Evolutionary conservation across 495 filamentous ascomycete genomes (phyloP).

Genomic region (Lophiotrema nucula): DNA sequence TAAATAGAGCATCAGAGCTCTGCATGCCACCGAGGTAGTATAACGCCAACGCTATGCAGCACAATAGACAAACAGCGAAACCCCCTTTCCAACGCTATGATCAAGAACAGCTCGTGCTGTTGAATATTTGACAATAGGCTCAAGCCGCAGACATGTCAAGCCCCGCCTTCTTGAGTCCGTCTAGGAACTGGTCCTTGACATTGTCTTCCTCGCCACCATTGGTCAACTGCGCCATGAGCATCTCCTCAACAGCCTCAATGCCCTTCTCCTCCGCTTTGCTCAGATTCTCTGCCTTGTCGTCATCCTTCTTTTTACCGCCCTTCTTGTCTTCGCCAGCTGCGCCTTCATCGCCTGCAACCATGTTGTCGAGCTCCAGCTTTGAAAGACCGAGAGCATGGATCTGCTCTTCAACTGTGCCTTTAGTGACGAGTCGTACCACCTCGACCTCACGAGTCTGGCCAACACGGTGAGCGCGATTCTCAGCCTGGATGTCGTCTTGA

Average conservation of each 20-base stretch:
- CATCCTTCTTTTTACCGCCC: constrained; percentile 4
- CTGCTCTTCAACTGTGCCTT: constrained; percentile 86
- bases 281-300: constrained; percentile 4
- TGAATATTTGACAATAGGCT: too few species aligned
- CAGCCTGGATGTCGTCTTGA: constrained; percentile 92
- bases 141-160: constrained; percentile 37
- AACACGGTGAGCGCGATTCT: constrained; percentile 93
- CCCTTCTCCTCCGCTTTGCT: constrained; percentile 17
- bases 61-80: too few species aligned
- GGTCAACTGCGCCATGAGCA: constrained; percentile 51
- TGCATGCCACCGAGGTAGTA: too few species aligned
- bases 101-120: too few species aligned
- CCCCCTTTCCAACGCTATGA: too few species aligned
- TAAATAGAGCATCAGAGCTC: too few species aligned
- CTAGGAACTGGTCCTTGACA: constrained; percentile 40
- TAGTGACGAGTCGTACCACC: constrained; percentile 76
- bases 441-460: constrained; percentile 89
- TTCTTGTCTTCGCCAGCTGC: constrained; percentile 3
- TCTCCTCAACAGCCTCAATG: constrained; percentile 54
- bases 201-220: constrained; percentile 26
- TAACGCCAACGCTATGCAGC: too few species aligned
- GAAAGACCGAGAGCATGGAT: constrained; percentile 85
- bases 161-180: constrained; percentile 40
- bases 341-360: constrained; percentile 65
- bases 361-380: constrained; percentile 87